phyloP scores from a whole-genome alignment of 2,329 filamentous ascomycete genomes.

The Thielaviopsis musarum region DNA sequence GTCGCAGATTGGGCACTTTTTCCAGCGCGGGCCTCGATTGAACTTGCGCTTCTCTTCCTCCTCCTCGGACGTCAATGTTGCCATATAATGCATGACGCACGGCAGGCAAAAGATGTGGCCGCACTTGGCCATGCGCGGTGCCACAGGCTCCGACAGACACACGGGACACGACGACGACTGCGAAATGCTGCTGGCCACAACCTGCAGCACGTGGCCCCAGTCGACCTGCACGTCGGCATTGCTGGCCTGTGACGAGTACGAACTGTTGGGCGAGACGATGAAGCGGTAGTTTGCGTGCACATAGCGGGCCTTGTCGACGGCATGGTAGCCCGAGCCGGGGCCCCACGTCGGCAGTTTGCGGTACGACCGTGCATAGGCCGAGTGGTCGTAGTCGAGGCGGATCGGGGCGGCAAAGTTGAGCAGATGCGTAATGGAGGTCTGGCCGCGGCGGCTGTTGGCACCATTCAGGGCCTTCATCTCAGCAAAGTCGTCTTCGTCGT shows the following conservation, averaged over 20 bases:
- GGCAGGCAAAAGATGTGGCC: conserved; percentile 94
- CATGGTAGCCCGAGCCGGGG: conserved; percentile 74
- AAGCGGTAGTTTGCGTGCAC: conserved; percentile 97
- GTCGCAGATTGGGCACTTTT: conserved; percentile 93
- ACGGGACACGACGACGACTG: conserved; percentile 86
- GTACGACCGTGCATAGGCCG: conserved; percentile 36
- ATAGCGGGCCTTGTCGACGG: conserved; percentile 75
- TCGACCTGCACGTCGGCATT: conserved; percentile 83
- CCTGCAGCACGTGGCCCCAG: conserved; percentile 80
- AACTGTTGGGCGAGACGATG: conserved; percentile 67
- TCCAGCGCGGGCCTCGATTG: conserved; percentile 63
- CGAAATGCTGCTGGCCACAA: conserved; percentile 77
- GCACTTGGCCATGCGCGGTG: conserved; percentile 90
- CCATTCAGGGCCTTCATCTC: conserved; percentile 50
- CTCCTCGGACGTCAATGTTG: conserved; percentile 50
- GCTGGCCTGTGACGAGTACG: conserved; percentile 63
- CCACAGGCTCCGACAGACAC: conserved; percentile 80
- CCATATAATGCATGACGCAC: conserved; percentile 86
- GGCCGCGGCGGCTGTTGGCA: conserved; percentile 59
- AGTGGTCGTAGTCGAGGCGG: conserved; percentile 39
- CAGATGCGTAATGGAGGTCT: conserved; percentile 92
- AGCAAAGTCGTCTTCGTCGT: conserved; percentile 68
- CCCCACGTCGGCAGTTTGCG: conserved; percentile 68
- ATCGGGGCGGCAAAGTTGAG: conserved; percentile 79
- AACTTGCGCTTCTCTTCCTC: conserved; percentile 42